phyloP scores from a whole-genome alignment of 371 early-diverging fungal genomes.

The Vairimorpha necatrix region DNA sequence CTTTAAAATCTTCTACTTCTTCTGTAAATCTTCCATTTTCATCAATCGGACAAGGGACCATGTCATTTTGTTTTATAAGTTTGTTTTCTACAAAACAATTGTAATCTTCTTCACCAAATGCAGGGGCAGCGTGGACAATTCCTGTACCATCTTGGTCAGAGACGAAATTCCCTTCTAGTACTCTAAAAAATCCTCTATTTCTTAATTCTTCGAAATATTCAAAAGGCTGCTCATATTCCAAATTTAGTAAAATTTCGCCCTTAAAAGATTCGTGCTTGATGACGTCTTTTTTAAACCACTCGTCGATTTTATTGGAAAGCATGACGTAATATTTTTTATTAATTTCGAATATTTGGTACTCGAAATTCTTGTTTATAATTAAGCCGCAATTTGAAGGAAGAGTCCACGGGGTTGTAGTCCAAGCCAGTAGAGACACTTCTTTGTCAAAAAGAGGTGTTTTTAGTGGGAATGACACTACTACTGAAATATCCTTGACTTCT shows the following conservation, averaged over 20 bases:
- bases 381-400: conserved; percentile 90
- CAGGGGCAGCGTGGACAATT: conserved; percentile 97
- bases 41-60: conserved; percentile 84
- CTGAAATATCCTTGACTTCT: conserved; percentile 90
- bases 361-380: conserved; percentile 81
- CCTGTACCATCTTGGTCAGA: conserved; percentile 94
- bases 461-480: conserved; percentile 86
- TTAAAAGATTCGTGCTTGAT: conserved; percentile 66
- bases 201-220: conserved; percentile 70
- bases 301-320: conserved; percentile 27
- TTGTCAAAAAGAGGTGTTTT: conserved; percentile 68
- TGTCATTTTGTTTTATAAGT: conserved; percentile 76
- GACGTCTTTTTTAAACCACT: conserved; percentile 55
- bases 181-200: conserved; percentile 73
- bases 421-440: conserved; percentile 76
- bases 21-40: conserved; percentile 80
- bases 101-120: conserved; percentile 99
- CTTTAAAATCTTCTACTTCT: conserved; percentile 69
- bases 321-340: conserved; percentile 57
- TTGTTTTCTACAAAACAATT: conserved; percentile 79
- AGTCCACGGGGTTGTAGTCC: conserved; percentile 99
- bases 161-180: conserved; percentile 83
- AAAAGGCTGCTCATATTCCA: conserved; percentile 84
- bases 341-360: conserved; percentile 85
- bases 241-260: conserved; percentile 77